These are phyloP conservation scores for Platismatia glauca DNA, from an alignment of 495 filamentous ascomycete species.

Conservation along the genomic window DNA sequence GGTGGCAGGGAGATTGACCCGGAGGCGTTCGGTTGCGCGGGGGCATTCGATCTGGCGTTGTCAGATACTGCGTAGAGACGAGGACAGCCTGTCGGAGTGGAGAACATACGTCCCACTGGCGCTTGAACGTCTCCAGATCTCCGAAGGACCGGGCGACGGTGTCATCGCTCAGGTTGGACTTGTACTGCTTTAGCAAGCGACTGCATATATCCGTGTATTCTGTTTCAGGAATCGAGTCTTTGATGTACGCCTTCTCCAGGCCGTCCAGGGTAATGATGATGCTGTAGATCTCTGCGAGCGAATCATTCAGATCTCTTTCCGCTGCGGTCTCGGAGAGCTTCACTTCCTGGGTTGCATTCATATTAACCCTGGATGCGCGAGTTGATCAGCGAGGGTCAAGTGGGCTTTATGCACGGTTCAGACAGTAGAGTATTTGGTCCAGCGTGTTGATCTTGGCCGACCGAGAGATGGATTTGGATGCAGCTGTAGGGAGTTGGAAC, in stretches of 20 bases:
- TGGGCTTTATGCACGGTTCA: not conserved
- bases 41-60: constrained; percentile 75
- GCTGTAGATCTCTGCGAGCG: constrained; percentile 92
- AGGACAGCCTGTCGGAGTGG: constrained; percentile 5
- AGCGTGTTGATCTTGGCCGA: constrained; percentile 89
- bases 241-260: constrained; percentile 91
- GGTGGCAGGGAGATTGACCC: constrained; percentile 72
- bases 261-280: constrained; percentile 94
- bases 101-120: constrained; percentile 71
- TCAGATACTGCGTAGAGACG: not conserved
- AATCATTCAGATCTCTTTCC: constrained; percentile 90
- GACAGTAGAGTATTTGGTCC: constrained; percentile 64
- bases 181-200: constrained; percentile 91
- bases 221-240: constrained; percentile 82
- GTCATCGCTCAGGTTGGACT: constrained; percentile 81
- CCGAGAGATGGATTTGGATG: constrained; percentile 67
- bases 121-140: constrained; percentile 89
- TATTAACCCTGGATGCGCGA: constrained; percentile 4
- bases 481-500: constrained; percentile 88
- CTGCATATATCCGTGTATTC: constrained; percentile 96
- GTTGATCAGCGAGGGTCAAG: not conserved
- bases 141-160: constrained; percentile 73
- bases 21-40: constrained; percentile 82
- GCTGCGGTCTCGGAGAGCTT: constrained; percentile 76
- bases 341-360: constrained; percentile 58